Conservation (phyloP, 352 stramenopile genomes). For the Globisporangium iwayamae region DNA sequence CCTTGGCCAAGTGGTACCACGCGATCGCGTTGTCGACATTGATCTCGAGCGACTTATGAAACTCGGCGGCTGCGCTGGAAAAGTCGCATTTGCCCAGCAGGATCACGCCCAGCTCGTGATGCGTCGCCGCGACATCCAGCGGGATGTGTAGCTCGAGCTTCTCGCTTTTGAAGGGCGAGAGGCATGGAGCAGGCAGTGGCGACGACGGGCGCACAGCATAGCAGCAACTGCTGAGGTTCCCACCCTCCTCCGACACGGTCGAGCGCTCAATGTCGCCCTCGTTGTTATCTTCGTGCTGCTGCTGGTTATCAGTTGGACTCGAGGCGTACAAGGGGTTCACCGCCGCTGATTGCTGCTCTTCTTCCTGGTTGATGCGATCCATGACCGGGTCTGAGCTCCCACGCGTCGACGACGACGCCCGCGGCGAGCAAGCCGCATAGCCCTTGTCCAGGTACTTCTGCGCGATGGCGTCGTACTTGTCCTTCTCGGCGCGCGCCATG, state of each 20-base stretch:
- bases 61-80: conserved; percentile 26
- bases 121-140: conserved; percentile 42
- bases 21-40: conserved; percentile 29
- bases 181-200: conserved; percentile 4
- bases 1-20: conserved; percentile 66
- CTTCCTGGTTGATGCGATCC: background rate
- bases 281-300: background rate
- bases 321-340: background rate
- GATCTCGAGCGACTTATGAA: conserved; percentile 42
- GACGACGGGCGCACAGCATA: conserved; percentile 4
- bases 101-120: conserved; percentile 47
- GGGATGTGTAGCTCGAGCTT: conserved; percentile 22
- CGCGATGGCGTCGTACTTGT: conserved; percentile 29
- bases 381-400: background rate
- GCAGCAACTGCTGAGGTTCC: background rate
- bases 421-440: conserved; percentile 12
- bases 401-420: background rate
- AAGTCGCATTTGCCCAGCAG: conserved; percentile 48
- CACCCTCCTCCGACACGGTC: conserved; percentile 4
- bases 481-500: conserved; percentile 27
- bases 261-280: conserved; percentile 1
- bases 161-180: conserved; percentile 16
- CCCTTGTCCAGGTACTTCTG: conserved; percentile 30
- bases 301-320: background rate
- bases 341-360: background rate